Percentiles rank a stretch among this genome's conserved stretches.
Evolutionary conservation across 805 yeast species (phyloP).

Genomic region (Wickerhamiella musiphila): DNA sequence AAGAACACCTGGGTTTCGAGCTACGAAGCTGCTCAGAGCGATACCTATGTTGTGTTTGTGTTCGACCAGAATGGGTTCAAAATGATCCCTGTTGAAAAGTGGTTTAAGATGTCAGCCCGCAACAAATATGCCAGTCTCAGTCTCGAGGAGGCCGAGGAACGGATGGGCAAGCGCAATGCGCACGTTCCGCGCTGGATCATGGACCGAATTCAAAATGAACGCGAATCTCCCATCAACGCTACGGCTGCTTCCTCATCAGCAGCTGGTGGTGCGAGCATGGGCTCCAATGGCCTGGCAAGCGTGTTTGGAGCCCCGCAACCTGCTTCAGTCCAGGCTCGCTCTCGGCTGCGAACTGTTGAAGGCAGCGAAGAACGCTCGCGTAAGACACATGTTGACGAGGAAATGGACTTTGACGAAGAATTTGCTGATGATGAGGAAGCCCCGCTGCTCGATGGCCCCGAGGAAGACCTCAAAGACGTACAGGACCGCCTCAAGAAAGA

Average conservation of each 20-base stretch:
- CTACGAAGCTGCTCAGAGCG: slow-evolving; percentile 83
- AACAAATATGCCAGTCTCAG: slow-evolving; percentile 87
- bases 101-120: slow-evolving; percentile 82
- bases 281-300: slow-evolving; percentile 2
- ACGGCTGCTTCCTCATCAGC: slow-evolving; percentile 23
- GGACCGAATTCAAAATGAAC: slow-evolving; percentile 37
- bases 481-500: slow-evolving; percentile 33
- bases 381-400: slow-evolving; percentile 52
- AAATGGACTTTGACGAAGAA: slow-evolving; percentile 73
- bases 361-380: slow-evolving; percentile 26
- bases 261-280: slow-evolving; percentile 7
- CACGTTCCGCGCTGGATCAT: slow-evolving; percentile 87
- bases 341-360: slow-evolving; percentile 18
- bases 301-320: slow-evolving; percentile 2
- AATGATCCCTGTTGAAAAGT: slow-evolving; percentile 89
- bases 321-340: too few species aligned
- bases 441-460: slow-evolving; percentile 89
- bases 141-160: slow-evolving; percentile 88
- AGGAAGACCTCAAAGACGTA: slow-evolving; percentile 82
- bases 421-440: slow-evolving; percentile 99
- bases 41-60: slow-evolving; percentile 68
- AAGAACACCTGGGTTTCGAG: slow-evolving; percentile 88
- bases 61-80: slow-evolving; percentile 79
- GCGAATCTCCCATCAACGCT: neutral
- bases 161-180: slow-evolving; percentile 57